Evolutionary conservation across 768 basidiomycete species (phyloP), one percentile per base, ranked within the genome.

Genomic region (Termitomyces titanicus): DNA sequence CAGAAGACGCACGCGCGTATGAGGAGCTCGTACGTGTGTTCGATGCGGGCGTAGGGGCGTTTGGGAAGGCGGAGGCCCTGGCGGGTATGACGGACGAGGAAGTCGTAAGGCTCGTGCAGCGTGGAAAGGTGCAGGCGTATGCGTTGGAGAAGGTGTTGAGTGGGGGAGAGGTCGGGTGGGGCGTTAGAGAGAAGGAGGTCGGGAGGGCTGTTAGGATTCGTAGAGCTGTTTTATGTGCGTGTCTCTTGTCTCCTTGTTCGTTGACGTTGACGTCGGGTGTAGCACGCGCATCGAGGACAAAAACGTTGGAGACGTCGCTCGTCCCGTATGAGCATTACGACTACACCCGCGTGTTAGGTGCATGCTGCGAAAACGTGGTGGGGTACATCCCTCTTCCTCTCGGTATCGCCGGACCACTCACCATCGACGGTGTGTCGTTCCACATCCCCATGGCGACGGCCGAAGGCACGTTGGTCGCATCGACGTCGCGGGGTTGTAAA

Each of bases 391-490:
- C 96, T 39, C 72, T 99, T 35, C 97, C 97, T 0, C 86, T 98
- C 49, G 97, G 97, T 62, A 88, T 98, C 57, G 97, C 97, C 15
- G 97, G 97, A 2, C 97, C 97, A 3, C 84, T 99, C 34, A 90
- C 83, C 42, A 81, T 99, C 66, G 96, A 99, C 64, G 94, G 92
- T 29, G 74, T 80, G 39, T 72, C 86, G 45, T 85, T 85, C 63
- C 96, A 86, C 38, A 95, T 99, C 63, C 97, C 97, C 8, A 98
- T 99, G 97, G 97, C 97, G 40, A 99, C 97, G 5, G 95, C 97
- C n/a, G 97, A 99, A 70, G 97, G 97, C 56, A 98, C 97, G 0
- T 84, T 99, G 52, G 95, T 98, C 57, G 97, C 97, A 0, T 98
- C 96, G 5, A 91, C 96, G 0, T 98, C 96, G 0, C 88, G 97